Evolutionary conservation across 1,284 basidiomycete species (phyloP).

Genomic region (Puccinia novopanici): DNA sequence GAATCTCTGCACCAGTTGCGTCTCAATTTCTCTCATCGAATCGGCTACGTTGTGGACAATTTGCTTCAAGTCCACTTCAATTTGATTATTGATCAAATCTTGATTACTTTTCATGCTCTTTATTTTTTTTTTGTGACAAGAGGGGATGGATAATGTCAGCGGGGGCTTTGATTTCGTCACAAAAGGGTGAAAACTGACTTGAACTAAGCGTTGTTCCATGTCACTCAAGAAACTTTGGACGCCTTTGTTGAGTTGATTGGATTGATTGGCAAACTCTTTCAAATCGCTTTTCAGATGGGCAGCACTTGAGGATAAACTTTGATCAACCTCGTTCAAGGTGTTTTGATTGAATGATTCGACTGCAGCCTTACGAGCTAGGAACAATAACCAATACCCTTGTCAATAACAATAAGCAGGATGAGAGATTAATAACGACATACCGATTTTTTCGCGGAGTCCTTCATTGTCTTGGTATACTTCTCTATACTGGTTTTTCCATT

Average conservation of each 20-base stretch:
- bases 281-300: conserved; percentile 26
- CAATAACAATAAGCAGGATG: neutral
- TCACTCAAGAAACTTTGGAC: conserved; percentile 20
- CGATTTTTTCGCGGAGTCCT: conserved; percentile 49
- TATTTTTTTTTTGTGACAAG: neutral
- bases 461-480: conserved; percentile 50
- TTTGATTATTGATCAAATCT: conserved; percentile 23
- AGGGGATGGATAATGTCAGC: neutral
- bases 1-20: conserved; percentile 13
- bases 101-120: conserved; percentile 40
- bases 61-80: conserved; percentile 17
- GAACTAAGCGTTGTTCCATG: conserved; percentile 22
- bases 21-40: conserved; percentile 3
- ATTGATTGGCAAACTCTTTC: conserved; percentile 35
- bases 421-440: neutral
- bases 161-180: neutral
- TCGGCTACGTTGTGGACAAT: neutral
- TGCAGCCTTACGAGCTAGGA: conserved; percentile 40
- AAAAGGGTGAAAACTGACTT: conserved; percentile 16
- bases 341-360: conserved; percentile 43
- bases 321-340: conserved; percentile 39
- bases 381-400: neutral
- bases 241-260: conserved; percentile 30
- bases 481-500: conserved; percentile 43
- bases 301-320: conserved; percentile 32